These are phyloP conservation scores for Lecanicillium sp. DNA, from an alignment of 2,329 filamentous ascomycete genomes.

Conservation along the genomic window DNA sequence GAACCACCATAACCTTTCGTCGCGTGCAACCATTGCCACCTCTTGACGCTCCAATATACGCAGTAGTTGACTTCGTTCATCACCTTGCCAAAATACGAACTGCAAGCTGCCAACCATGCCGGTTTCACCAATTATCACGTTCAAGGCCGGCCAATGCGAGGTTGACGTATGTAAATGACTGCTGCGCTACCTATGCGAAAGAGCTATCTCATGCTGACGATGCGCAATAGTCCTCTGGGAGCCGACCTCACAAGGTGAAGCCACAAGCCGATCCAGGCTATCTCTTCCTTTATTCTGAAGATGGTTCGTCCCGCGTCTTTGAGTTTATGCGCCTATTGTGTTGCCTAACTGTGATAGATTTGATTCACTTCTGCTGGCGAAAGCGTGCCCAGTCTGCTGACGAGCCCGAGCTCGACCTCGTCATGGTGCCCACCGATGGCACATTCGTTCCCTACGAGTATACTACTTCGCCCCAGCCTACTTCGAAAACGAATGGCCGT, in stretches of 20 bases:
- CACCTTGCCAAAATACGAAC: background rate
- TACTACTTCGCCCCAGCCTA: constrained; percentile 44
- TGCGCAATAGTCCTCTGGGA: constrained; percentile 13
- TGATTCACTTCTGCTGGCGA: constrained; percentile 97
- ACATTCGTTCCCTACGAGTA: constrained; percentile 75
- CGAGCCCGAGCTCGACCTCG: constrained; percentile 74
- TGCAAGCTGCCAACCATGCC: constrained; percentile 51
- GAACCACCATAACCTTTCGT: background rate
- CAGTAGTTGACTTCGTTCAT: background rate
- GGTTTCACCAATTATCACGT: constrained; percentile 78
- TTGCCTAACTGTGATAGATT: constrained; percentile 43
- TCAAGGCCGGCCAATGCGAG: constrained; percentile 90
- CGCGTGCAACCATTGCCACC: constrained; percentile 2
- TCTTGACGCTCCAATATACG: background rate
- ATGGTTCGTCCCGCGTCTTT: constrained; percentile 47
- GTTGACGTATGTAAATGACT: constrained; percentile 55
- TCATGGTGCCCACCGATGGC: constrained; percentile 88
- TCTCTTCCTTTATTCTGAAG: constrained; percentile 86
- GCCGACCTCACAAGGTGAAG: constrained; percentile 59
- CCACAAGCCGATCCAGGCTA: constrained; percentile 70
- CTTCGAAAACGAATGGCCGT: constrained; percentile 70
- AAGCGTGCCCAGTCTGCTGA: constrained; percentile 63
- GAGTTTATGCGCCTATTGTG: background rate
- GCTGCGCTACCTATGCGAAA: too few relatives aligned
- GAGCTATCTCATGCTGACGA: too few relatives aligned